These are phyloP conservation scores for Metrosideros polymorpha DNA, from an alignment of 441 rosid species.

Conservation along the genomic window DNA sequence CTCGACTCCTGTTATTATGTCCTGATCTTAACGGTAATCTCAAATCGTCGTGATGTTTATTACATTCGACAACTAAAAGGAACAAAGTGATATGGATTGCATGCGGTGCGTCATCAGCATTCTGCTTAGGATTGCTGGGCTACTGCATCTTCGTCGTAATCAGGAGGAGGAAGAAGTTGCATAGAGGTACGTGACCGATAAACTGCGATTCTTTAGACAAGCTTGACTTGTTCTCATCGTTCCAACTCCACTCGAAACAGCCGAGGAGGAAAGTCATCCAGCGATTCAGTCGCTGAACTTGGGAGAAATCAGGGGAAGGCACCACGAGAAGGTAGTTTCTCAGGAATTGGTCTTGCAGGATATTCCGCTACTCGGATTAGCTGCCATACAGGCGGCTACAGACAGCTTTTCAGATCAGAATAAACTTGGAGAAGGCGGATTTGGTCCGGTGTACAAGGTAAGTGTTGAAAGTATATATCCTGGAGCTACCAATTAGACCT, in stretches of 20 bases:
- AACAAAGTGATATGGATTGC: background rate
- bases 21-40: background rate
- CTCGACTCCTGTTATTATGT: background rate
- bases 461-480: no score
- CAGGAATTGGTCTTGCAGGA: background rate
- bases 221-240: background rate
- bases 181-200: background rate
- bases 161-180: background rate
- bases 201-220: background rate
- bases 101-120: background rate
- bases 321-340: background rate
- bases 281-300: background rate
- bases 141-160: background rate
- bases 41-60: background rate
- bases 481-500: no score
- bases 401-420: no score
- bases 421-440: no score
- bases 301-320: background rate
- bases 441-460: no score
- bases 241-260: background rate
- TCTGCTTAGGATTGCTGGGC: background rate
- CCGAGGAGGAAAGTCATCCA: background rate
- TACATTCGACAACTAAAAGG: background rate
- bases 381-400: no score
- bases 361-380: no score